Evolutionary conservation across 2,329 filamentous ascomycete species (phyloP).

Genomic region (Apiospora kogelbergensis): DNA sequence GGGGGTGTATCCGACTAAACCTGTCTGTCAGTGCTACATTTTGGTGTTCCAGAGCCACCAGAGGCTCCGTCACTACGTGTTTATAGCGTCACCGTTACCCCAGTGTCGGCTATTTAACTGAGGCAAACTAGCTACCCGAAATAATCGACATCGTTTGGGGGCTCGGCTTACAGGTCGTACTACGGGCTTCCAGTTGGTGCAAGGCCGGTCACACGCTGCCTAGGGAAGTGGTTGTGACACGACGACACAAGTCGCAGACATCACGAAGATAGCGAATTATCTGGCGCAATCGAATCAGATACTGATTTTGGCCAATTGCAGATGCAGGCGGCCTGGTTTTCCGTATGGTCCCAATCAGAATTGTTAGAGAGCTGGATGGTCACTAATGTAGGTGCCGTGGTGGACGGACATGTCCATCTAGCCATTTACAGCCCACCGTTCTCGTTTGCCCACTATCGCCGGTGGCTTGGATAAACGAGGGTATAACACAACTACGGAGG

Average conservation of each 20-base stretch:
- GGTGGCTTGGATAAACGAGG: background rate
- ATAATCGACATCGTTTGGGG: background rate
- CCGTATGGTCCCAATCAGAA: background rate
- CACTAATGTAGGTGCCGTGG: background rate
- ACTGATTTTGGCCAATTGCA: background rate
- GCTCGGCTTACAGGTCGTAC: background rate
- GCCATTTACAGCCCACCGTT: background rate
- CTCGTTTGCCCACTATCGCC: background rate
- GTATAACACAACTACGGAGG: background rate
- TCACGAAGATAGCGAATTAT: background rate
- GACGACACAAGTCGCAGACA: background rate
- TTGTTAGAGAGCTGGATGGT: background rate
- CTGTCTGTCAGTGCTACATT: no score
- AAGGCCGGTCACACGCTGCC: background rate
- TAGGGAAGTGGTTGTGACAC: background rate
- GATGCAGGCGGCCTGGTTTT: background rate
- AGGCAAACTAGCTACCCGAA: background rate
- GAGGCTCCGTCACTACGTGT: background rate
- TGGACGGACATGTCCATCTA: background rate
- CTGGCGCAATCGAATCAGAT: background rate
- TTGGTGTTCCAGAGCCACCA: background rate
- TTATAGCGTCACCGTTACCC: background rate
- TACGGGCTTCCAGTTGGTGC: background rate
- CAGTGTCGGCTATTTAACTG: background rate
- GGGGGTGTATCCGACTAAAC: background rate